These are phyloP conservation scores for Iberis pinnata DNA, from an alignment of 345 rosid genomes.

Conservation along the genomic window DNA sequence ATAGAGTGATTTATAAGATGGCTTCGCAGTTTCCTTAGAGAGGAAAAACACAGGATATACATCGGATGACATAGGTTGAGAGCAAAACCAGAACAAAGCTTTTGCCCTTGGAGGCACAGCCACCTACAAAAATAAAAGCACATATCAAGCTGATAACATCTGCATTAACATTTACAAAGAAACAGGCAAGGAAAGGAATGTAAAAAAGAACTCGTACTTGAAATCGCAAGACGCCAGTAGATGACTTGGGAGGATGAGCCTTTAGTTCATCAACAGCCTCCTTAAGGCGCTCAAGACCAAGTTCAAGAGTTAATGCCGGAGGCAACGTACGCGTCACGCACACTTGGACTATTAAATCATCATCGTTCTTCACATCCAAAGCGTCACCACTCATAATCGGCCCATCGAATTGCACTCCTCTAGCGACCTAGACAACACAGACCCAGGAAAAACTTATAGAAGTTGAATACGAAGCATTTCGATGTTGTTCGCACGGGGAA, in stretches of 20 bases:
- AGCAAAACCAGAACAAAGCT: constrained; percentile 76
- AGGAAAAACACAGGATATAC: constrained; percentile 77
- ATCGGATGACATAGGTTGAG: constrained; percentile 45
- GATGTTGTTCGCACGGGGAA: neutral
- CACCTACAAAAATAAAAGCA: constrained; percentile 42
- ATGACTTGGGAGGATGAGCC: constrained; percentile 51
- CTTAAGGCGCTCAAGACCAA: constrained; percentile 49
- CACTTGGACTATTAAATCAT: constrained; percentile 49
- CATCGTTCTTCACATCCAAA: constrained; percentile 34
- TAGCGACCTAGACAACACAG: constrained; percentile 28
- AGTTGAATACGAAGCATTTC: neutral
- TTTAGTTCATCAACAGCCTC: constrained; percentile 55
- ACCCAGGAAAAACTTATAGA: neutral
- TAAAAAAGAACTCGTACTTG: constrained; percentile 39
- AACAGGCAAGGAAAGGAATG: neutral
- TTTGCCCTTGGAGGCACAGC: constrained; percentile 86
- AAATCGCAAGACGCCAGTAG: constrained; percentile 56
- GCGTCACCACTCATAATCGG: constrained; percentile 35
- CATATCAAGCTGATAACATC: neutral
- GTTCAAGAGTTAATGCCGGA: constrained; percentile 74
- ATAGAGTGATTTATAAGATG: constrained; percentile 46
- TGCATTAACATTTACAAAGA: neutral
- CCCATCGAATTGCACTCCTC: constrained; percentile 54
- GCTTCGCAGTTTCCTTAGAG: constrained; percentile 46
- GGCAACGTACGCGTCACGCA: constrained; percentile 61